phyloP scores from a whole-genome alignment of 129 eudicot genomes.

The Artemisia annua region DNA sequence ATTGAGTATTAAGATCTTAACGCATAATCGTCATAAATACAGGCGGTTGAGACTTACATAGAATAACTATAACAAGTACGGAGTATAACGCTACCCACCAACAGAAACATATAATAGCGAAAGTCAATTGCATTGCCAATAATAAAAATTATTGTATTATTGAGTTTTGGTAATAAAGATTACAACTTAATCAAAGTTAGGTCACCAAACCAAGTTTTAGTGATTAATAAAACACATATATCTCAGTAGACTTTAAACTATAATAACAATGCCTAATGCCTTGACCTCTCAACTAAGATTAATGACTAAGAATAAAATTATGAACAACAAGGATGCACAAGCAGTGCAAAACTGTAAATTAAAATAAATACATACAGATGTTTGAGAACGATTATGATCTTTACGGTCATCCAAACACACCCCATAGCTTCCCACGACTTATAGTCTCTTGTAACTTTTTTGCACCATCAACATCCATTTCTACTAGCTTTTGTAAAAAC shows the following conservation, averaged over 20 bases:
- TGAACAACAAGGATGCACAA: no score
- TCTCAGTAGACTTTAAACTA: slow-evolving; percentile 42
- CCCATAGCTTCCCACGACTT: neutral
- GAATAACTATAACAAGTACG: neutral
- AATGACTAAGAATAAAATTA: no score
- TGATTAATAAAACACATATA: slow-evolving; percentile 32
- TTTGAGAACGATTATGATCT: no score
- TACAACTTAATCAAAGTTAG: slow-evolving; percentile 41
- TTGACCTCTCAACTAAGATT: no score
- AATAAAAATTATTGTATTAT: slow-evolving; percentile 42
- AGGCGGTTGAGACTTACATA: neutral
- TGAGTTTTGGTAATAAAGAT: slow-evolving; percentile 19
- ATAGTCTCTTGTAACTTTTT: no score
- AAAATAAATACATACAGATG: no score
- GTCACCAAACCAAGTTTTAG: slow-evolving; percentile 70
- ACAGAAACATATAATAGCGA: slow-evolving; percentile 5
- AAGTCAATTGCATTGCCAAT: slow-evolving; percentile 30
- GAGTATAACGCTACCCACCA: neutral
- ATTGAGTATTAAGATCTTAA: neutral
- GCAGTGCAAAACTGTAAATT: no score
- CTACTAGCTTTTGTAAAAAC: neutral
- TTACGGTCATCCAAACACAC: no score
- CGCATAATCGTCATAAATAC: no score
- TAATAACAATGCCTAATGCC: no score
- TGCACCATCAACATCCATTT: no score